phyloP scores from a whole-genome alignment of 208 protist genomes.

The Trypanosomatidae sp. region DNA sequence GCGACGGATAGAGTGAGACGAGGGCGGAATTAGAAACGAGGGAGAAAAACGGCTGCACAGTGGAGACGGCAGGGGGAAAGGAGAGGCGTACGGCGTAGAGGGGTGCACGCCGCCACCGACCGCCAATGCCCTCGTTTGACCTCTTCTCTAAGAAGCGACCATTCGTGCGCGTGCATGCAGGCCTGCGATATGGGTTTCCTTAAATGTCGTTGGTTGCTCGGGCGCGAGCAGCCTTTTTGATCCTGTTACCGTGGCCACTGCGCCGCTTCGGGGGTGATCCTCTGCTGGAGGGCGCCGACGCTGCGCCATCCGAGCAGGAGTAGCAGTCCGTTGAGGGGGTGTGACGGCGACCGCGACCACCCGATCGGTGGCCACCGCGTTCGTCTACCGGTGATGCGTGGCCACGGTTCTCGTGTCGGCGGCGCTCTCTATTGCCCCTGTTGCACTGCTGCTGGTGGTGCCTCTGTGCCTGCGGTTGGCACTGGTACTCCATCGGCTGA shows the following conservation, averaged over 20 bases:
- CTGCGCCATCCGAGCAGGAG: slow-evolving; percentile 4
- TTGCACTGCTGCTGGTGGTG: neutral
- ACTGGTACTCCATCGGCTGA: neutral
- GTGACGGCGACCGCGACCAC: slow-evolving; percentile 14
- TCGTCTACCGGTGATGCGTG: slow-evolving; percentile 4
- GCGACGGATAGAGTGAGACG: neutral
- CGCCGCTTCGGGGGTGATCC: neutral
- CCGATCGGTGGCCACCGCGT: slow-evolving; percentile 1
- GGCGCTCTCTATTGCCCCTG: neutral
- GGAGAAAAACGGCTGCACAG: neutral
- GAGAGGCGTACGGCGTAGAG: neutral
- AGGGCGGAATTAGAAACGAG: neutral
- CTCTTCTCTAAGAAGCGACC: neutral
- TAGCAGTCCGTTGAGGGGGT: slow-evolving; percentile 2
- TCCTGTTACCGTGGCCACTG: slow-evolving; percentile 3
- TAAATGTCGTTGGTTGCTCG: neutral
- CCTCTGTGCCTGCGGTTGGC: slow-evolving; percentile 1
- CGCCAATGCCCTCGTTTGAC: no score
- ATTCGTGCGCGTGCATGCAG: neutral
- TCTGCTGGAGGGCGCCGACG: neutral
- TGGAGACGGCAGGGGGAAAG: neutral
- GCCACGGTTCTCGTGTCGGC: neutral
- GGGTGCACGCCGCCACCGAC: neutral
- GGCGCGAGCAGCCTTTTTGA: slow-evolving; percentile 1
- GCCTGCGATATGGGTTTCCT: neutral